phyloP scores from a whole-genome alignment of 1,139 yeast genomes.

The Magnusiomyces tetraspermus region DNA sequence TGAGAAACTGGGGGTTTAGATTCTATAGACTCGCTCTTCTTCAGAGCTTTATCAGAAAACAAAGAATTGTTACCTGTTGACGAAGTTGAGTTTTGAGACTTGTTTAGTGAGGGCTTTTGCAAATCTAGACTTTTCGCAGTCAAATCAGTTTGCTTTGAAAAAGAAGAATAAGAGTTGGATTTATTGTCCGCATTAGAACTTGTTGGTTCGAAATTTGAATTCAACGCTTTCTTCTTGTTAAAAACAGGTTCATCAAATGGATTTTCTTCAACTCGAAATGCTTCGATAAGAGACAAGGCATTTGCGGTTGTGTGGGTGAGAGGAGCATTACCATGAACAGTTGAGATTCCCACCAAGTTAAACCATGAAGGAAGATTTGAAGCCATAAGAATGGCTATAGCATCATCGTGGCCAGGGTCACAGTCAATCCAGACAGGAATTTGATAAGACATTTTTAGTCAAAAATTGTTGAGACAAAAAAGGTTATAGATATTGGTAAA shows the following conservation, averaged over 20 bases:
- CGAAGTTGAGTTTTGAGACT: slow-evolving; percentile 55
- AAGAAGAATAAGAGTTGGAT: neutral
- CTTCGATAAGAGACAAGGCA: slow-evolving; percentile 57
- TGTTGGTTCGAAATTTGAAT: neutral
- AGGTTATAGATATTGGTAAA: too few species aligned
- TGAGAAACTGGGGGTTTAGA: neutral
- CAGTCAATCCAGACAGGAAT: slow-evolving; percentile 84
- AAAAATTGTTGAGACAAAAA: too few species aligned
- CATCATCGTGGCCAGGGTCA: slow-evolving; percentile 90
- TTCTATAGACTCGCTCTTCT: too few species aligned
- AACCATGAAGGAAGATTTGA: slow-evolving; percentile 46
- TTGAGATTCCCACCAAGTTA: slow-evolving; percentile 61
- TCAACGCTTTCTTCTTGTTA: neutral
- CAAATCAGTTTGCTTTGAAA: neutral
- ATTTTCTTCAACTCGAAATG: slow-evolving; percentile 33
- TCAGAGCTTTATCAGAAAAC: too few species aligned
- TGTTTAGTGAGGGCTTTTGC: slow-evolving; percentile 37
- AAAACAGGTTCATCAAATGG: neutral
- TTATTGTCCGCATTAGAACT: neutral
- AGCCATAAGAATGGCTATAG: slow-evolving; percentile 62
- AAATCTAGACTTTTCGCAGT: neutral
- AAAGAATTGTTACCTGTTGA: too few species aligned
- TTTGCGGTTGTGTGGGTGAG: slow-evolving; percentile 59
- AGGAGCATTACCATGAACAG: slow-evolving; percentile 76
- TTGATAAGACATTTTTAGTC: slow-evolving; percentile 3